phyloP scores from a whole-genome alignment of 1,284 basidiomycete genomes.

The Leccinum pachyderme region DNA sequence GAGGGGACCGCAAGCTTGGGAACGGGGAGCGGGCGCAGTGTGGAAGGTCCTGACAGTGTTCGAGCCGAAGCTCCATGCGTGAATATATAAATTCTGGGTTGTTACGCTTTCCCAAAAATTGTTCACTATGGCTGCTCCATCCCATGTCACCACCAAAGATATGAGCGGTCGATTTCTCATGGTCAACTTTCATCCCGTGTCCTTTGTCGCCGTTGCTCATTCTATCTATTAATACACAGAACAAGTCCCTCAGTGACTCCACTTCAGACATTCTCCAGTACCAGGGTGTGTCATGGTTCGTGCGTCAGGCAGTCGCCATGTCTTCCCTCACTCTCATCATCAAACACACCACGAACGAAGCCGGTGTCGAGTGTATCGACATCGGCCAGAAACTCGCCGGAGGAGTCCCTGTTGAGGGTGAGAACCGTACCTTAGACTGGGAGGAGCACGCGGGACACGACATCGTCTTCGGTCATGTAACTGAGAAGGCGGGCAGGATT shows the following conservation, averaged over 20 bases:
- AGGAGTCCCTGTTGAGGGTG: slow-evolving; percentile 40
- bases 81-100: slow-evolving; percentile 11
- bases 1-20: slow-evolving; percentile 80
- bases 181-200: slow-evolving; percentile 29
- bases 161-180: slow-evolving; percentile 43
- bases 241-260: slow-evolving; percentile 40
- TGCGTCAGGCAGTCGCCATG: slow-evolving; percentile 40
- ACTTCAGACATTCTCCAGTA: slow-evolving; percentile 49
- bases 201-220: slow-evolving; percentile 2
- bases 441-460: slow-evolving; percentile 37
- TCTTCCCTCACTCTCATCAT: slow-evolving; percentile 42
- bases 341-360: slow-evolving; percentile 44
- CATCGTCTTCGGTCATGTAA: slow-evolving; percentile 42
- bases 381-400: slow-evolving; percentile 45
- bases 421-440: slow-evolving; percentile 44
- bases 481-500: slow-evolving; percentile 49
- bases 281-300: slow-evolving; percentile 50
- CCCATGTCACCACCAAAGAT: slow-evolving; percentile 43
- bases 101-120: not conserved
- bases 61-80: slow-evolving; percentile 27
- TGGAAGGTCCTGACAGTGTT: slow-evolving; percentile 78
- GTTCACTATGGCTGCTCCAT: slow-evolving; percentile 47
- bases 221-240: slow-evolving; percentile 18
- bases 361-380: slow-evolving; percentile 44
- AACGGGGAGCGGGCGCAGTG: slow-evolving; percentile 72